These are phyloP conservation scores for Fusarium citri DNA, from an alignment of 2,329 filamentous ascomycete species.

Conservation along the genomic window DNA sequence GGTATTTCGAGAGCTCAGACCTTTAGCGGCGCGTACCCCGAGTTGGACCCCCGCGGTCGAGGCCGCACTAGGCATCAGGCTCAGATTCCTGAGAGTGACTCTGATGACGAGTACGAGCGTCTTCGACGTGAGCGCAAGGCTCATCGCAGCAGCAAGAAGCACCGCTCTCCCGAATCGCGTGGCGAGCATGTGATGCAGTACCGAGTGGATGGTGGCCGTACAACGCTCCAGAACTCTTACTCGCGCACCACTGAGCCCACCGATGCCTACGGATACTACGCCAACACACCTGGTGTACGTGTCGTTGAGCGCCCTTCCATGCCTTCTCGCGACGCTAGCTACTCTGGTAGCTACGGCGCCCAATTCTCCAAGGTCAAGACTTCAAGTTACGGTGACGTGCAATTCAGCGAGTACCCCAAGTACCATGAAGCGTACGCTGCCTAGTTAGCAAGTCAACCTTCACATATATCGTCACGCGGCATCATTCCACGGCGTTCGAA, in stretches of 20 bases:
- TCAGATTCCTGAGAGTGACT: conserved; percentile 52
- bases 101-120: conserved; percentile 51
- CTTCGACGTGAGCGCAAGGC: conserved; percentile 49
- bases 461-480: conserved; percentile 22
- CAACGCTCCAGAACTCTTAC: conserved; percentile 47
- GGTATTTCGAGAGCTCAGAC: conserved; percentile 51
- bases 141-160: conserved; percentile 53
- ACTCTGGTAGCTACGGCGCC: conserved; percentile 41
- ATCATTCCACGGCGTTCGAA: conserved; percentile 45
- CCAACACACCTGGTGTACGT: conserved; percentile 30
- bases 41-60: conserved; percentile 51
- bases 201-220: conserved; percentile 46
- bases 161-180: conserved; percentile 49
- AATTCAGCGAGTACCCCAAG: conserved; percentile 48
- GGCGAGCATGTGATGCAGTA: conserved; percentile 47
- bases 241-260: conserved; percentile 43
- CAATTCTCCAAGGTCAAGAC: conserved; percentile 52
- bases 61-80: conserved; percentile 53
- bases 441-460: conserved; percentile 2
- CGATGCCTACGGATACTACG: conserved; percentile 42
- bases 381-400: conserved; percentile 49
- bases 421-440: conserved; percentile 43
- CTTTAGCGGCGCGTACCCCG: conserved; percentile 45
- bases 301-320: conserved; percentile 49
- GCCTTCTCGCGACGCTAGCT: conserved; percentile 48